phyloP scores from a whole-genome alignment of 2,329 filamentous ascomycete genomes.

The Claviceps pazoutovae region DNA sequence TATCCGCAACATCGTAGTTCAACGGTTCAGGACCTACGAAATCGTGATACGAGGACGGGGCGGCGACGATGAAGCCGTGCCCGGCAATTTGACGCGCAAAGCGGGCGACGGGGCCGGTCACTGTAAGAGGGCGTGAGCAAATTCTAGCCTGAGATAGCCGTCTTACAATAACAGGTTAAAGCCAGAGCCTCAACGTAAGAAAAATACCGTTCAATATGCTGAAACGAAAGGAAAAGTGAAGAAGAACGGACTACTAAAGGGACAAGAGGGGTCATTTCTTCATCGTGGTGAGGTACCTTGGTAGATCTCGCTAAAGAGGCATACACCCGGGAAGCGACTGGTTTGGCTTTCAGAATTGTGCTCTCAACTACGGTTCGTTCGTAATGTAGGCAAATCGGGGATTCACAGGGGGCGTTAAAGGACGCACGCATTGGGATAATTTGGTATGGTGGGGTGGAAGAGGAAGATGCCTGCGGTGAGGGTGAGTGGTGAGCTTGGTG shows the following conservation, averaged over 20 bases:
- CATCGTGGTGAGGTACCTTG: constrained; percentile 49
- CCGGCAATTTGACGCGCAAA: constrained; percentile 87
- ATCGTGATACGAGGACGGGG: constrained; percentile 84
- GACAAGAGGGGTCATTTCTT: too few relatives aligned
- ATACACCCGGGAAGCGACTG: constrained; percentile 67
- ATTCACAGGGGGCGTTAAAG: not conserved
- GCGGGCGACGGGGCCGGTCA: constrained; percentile 77
- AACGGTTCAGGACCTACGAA: constrained; percentile 76
- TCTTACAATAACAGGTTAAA: too few relatives aligned
- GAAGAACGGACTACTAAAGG: not conserved
- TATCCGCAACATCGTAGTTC: constrained; percentile 76
- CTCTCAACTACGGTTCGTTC: not conserved
- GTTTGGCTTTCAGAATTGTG: not conserved
- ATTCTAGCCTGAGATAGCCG: too few relatives aligned
- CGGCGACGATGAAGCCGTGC: constrained; percentile 85
- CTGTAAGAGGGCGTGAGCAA: constrained; percentile 27
- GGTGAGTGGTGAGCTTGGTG: constrained; percentile 3
- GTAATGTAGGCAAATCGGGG: too few relatives aligned
- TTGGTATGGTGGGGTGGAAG: constrained; percentile 73
- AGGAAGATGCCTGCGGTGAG: constrained; percentile 61
- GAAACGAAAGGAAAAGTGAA: not conserved
- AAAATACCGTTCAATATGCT: too few relatives aligned
- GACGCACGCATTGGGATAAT: constrained; percentile 64
- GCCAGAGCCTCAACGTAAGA: too few relatives aligned
- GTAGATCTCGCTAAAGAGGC: constrained; percentile 88